These are phyloP conservation scores for Marchantia polymorpha DNA, from an alignment of 225 moss, liverwort and hornwort genomes.

Conservation along the genomic window DNA sequence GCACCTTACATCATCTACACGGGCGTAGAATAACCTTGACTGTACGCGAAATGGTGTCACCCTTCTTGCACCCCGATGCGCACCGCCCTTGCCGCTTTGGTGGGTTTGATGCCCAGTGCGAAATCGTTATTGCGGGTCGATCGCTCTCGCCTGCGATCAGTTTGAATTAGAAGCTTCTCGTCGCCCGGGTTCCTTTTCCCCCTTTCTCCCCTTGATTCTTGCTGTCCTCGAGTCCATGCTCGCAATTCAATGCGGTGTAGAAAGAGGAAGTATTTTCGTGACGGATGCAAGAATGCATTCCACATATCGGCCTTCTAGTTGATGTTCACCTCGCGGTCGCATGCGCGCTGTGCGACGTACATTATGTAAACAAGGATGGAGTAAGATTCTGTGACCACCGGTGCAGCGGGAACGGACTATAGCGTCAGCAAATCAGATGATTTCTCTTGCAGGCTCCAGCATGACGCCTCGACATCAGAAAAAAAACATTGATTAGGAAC, in stretches of 20 bases:
- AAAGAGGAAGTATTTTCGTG: slow-evolving; percentile 7
- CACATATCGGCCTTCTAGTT: slow-evolving; percentile 4
- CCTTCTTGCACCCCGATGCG: neutral
- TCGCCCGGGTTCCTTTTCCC: neutral
- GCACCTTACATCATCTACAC: neutral
- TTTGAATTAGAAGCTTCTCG: neutral
- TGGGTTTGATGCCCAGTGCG: neutral
- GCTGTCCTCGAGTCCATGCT: neutral
- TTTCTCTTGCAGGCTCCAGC: slow-evolving; percentile 19
- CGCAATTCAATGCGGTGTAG: slow-evolving; percentile 9
- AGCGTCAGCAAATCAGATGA: slow-evolving; percentile 28
- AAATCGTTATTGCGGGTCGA: neutral
- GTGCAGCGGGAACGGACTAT: slow-evolving; percentile 9
- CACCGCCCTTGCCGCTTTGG: neutral
- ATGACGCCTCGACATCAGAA: slow-evolving; percentile 15
- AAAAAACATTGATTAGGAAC: slow-evolving; percentile 7
- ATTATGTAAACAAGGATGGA: slow-evolving; percentile 17
- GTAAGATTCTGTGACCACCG: neutral
- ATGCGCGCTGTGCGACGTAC: slow-evolving; percentile 9
- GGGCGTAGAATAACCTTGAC: slow-evolving; percentile 1
- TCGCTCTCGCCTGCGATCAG: neutral
- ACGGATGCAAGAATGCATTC: slow-evolving; percentile 13
- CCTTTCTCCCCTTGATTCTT: neutral
- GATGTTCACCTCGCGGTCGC: slow-evolving; percentile 4
- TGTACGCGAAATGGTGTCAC: neutral